These are phyloP conservation scores for Panicum miliaceum DNA, from an alignment of 176 grass and related monocot genomes.

Conservation along the genomic window DNA sequence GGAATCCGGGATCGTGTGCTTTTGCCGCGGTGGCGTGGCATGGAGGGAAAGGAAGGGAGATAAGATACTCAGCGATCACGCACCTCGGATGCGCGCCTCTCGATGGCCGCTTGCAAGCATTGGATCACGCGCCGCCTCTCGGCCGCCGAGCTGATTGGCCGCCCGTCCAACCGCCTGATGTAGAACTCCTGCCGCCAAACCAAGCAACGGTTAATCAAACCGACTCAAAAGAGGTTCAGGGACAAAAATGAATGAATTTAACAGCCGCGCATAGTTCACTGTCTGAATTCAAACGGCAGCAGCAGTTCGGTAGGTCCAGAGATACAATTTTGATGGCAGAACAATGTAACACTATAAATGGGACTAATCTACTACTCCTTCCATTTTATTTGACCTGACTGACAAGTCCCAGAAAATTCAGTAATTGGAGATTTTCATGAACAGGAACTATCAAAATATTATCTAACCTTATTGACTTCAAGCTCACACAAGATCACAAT, in stretches of 20 bases:
- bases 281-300: neutral
- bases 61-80: slow-evolving; percentile 37
- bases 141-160: slow-evolving; percentile 72
- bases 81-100: slow-evolving; percentile 89
- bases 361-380: neutral
- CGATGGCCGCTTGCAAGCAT: slow-evolving; percentile 81
- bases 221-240: neutral
- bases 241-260: neutral
- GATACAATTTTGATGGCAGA: neutral
- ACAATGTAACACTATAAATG: neutral
- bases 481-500: neutral
- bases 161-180: slow-evolving; percentile 72
- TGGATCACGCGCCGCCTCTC: slow-evolving; percentile 85
- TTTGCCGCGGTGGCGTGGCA: slow-evolving; percentile 47
- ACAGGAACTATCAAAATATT: neutral
- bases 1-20: slow-evolving; percentile 19
- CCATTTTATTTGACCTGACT: neutral
- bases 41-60: slow-evolving; percentile 50
- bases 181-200: slow-evolving; percentile 65
- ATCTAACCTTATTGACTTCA: neutral
- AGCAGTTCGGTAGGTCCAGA: neutral
- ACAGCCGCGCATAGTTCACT: neutral
- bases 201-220: slow-evolving; percentile 2
- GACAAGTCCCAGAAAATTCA: neutral
- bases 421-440: neutral